Evolutionary conservation across 1,284 basidiomycete species (phyloP).

Genomic region (Marasmius sp.): DNA sequence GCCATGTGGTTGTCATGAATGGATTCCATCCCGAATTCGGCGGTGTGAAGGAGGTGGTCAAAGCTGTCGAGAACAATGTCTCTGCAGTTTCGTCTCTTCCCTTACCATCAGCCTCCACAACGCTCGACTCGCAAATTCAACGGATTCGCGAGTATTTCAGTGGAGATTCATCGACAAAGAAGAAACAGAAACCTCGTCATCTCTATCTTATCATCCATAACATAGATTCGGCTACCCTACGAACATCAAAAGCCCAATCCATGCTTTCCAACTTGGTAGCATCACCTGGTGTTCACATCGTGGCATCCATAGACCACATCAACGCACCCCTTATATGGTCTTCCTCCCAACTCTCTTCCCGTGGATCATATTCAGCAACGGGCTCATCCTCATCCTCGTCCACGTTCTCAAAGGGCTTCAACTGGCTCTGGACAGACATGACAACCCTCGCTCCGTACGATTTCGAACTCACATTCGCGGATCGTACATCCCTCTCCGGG

Average conservation of each 20-base stretch:
- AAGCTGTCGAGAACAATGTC: constrained; percentile 59
- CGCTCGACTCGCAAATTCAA: constrained; percentile 61
- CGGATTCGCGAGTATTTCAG: constrained; percentile 62
- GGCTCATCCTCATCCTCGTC: neutral
- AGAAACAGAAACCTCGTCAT: constrained; percentile 28
- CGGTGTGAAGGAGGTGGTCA: constrained; percentile 65
- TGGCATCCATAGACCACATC: constrained; percentile 85
- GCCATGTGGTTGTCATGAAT: constrained; percentile 79
- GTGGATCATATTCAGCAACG: constrained; percentile 17
- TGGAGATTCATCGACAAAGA: constrained; percentile 19
- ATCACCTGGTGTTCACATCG: constrained; percentile 72
- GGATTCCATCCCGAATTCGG: constrained; percentile 73
- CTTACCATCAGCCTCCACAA: constrained; percentile 26
- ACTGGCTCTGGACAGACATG: constrained; percentile 87
- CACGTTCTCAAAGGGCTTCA: constrained; percentile 50
- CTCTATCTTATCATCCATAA: constrained; percentile 86
- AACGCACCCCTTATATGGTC: constrained; percentile 80
- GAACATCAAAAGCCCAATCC: constrained; percentile 58
- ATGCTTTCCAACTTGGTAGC: constrained; percentile 70
- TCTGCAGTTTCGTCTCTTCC: constrained; percentile 49
- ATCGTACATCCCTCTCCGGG: constrained; percentile 62
- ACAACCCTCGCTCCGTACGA: constrained; percentile 84
- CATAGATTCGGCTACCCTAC: constrained; percentile 76
- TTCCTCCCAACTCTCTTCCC: constrained; percentile 54
- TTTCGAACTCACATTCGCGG: constrained; percentile 69